phyloP scores from a whole-genome alignment of 139 green algal species.

The Chlorella sp. region DNA sequence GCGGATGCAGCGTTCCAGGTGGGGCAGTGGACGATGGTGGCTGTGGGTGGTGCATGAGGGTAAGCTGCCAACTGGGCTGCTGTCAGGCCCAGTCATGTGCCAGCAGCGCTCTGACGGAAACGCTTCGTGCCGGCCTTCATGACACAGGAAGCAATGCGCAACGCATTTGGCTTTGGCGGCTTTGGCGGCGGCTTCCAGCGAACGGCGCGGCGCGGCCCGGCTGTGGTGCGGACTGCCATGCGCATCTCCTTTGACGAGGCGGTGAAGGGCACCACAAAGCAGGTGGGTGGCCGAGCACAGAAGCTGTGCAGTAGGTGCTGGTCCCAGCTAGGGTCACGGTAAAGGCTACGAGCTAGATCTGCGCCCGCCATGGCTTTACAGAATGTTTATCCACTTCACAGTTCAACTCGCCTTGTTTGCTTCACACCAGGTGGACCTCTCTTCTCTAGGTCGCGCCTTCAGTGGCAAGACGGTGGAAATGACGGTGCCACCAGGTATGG shows the following conservation, averaged over 20 bases:
- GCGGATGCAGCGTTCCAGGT: slow-evolving; percentile 13
- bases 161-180: neutral
- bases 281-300: neutral
- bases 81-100: neutral
- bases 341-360: too few relatives aligned
- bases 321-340: too few relatives aligned
- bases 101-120: too few relatives aligned
- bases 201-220: slow-evolving; percentile 6
- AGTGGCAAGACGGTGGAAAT: slow-evolving; percentile 50
- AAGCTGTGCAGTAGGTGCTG: too few relatives aligned
- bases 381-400: too few relatives aligned
- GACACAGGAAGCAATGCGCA: too few relatives aligned
- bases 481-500: slow-evolving; percentile 63
- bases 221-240: slow-evolving; percentile 39
- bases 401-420: too few relatives aligned
- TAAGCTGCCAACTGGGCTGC: too few relatives aligned
- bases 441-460: slow-evolving; percentile 36
- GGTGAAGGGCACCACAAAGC: slow-evolving; percentile 56
- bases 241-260: slow-evolving; percentile 67
- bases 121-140: too few relatives aligned
- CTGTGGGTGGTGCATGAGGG: too few relatives aligned
- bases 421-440: slow-evolving; percentile 30
- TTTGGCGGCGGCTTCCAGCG: slow-evolving; percentile 13
- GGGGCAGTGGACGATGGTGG: neutral
- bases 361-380: too few relatives aligned